Evolutionary conservation across 2,329 filamentous ascomycete genomes (phyloP), one percentile per base, ranked within the genome.

Genomic region (Pleurostoma richardsiae): DNA sequence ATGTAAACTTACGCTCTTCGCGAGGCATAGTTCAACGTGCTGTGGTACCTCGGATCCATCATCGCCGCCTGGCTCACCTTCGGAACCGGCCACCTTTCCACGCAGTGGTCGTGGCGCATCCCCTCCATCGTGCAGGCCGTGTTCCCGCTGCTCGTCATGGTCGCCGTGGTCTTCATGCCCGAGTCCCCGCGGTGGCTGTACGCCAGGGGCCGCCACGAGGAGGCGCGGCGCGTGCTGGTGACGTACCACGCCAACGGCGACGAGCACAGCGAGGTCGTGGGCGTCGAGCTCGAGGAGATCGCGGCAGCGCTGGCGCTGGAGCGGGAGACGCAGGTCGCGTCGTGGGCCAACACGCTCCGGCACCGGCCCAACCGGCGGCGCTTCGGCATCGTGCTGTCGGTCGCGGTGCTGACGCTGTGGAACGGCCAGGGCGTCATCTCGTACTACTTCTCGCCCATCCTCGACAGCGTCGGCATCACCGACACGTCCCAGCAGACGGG

Each of bases 401-500:
- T 42, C n/a, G 28, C 31, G 27, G 4, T 47, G 10, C 28, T 40
- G 26, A 43, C 29, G 11, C 45, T 42, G 30, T 42, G 40, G 40
- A 47, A 41, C 29, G 43, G 44, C 10, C 44, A 45, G 30, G 44
- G 45, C 29, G 33, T 47, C 29, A 40, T 47, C 7, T 38, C 45
- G 6, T 47, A 47, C 41, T 47, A 47, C 41, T 40, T 47, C 28
- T 19, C 45, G 27, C 26, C 30, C n/a, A 47, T 47, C 5, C 40
- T 47, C 29, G 26, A 43, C 31, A 39, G 27, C 26, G 29, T 43
- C 45, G 45, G 45, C 33, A 47, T 47, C 33, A 39, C 40, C 11
- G 11, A 27, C 45, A 40, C 36, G 4, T 39, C 39, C 10, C 6
- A 30, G 33, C 41, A 66, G 6, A 44, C 61, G 39, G 59, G 58